A percentile compares a stretch with the other conserved stretches of the same genome.
Conservation (phyloP, 2,329 filamentous ascomycete genomes). For the Aspergillus clavatus region DNA sequence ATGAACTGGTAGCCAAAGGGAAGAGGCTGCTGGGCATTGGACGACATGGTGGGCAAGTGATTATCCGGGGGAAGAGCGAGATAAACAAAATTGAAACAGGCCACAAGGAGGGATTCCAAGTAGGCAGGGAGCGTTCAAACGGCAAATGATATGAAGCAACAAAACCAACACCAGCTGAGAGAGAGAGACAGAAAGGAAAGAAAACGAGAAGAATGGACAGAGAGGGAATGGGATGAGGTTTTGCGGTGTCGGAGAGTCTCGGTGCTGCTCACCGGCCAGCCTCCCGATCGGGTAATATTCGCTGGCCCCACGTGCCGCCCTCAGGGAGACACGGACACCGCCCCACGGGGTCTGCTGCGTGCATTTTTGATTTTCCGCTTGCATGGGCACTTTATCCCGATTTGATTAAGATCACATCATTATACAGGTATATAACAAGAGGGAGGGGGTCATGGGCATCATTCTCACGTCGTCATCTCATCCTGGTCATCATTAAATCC, state of each 20-base stretch:
- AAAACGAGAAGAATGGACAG: neutral
- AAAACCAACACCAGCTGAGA: neutral
- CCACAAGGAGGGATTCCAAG: no score
- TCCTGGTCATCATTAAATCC: constrained; percentile 2
- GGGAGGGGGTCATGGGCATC: neutral
- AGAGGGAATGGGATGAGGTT: constrained; percentile 12
- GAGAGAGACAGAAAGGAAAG: constrained; percentile 6
- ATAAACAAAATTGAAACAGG: no score
- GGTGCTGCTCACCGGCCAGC: constrained; percentile 2
- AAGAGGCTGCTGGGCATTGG: constrained; percentile 64
- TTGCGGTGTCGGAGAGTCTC: constrained; percentile 9
- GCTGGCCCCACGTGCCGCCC: constrained; percentile 5
- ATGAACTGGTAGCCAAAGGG: constrained; percentile 94
- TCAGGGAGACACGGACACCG: neutral
- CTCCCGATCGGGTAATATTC: constrained; percentile 10
- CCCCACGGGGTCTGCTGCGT: constrained; percentile 6
- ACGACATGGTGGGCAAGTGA: constrained; percentile 51
- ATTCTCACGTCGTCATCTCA: neutral
- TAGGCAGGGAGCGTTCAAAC: no score
- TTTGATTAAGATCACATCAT: neutral
- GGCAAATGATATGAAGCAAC: no score
- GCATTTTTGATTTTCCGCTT: neutral
- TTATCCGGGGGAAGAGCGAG: neutral
- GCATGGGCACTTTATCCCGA: no score
- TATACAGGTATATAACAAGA: constrained; percentile 4